Percentiles rank a stretch among this genome's conserved stretches.
These are phyloP conservation scores for Gnomoniopsis smithogilvyi DNA, from an alignment of 2,329 filamentous ascomycete species.

Conservation along the genomic window DNA sequence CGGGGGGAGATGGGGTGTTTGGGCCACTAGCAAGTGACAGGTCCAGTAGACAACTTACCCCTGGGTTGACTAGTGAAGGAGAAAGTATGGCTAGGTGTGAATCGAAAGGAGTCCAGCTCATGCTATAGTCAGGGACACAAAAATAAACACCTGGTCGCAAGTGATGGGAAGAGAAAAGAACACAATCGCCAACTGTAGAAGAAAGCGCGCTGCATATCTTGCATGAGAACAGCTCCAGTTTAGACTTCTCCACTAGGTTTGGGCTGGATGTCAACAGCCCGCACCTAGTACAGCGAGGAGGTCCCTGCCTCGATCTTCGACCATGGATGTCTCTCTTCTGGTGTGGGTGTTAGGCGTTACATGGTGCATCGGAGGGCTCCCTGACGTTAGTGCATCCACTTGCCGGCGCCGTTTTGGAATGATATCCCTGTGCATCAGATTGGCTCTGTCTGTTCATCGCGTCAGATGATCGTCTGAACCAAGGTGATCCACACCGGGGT, in stretches of 20 bases:
- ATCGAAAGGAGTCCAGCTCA: slow-evolving; percentile 23
- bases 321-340: slow-evolving; percentile 23
- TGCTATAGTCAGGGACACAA: background rate
- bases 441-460: slow-evolving; percentile 35
- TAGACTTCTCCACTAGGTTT: slow-evolving; percentile 32
- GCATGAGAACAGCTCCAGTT: slow-evolving; percentile 29
- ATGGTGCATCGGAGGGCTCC: slow-evolving; percentile 4
- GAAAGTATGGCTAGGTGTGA: slow-evolving; percentile 17
- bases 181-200: slow-evolving; percentile 23
- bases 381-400: slow-evolving; percentile 19
- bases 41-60: slow-evolving; percentile 17
- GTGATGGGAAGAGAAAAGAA: slow-evolving; percentile 23
- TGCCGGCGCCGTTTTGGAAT: slow-evolving; percentile 25
- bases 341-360: slow-evolving; percentile 20
- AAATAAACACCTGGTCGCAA: slow-evolving; percentile 16
- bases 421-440: slow-evolving; percentile 32
- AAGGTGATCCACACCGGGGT: slow-evolving; percentile 35
- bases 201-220: slow-evolving; percentile 27
- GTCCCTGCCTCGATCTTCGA: slow-evolving; percentile 23
- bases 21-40: slow-evolving; percentile 22
- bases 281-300: slow-evolving; percentile 19
- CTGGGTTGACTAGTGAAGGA: slow-evolving; percentile 1
- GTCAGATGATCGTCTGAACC: slow-evolving; percentile 39
- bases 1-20: slow-evolving; percentile 20
- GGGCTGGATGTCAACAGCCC: slow-evolving; percentile 25